phyloP scores from a whole-genome alignment of 1,139 yeast genomes.

The Taphrina flavorubra region DNA sequence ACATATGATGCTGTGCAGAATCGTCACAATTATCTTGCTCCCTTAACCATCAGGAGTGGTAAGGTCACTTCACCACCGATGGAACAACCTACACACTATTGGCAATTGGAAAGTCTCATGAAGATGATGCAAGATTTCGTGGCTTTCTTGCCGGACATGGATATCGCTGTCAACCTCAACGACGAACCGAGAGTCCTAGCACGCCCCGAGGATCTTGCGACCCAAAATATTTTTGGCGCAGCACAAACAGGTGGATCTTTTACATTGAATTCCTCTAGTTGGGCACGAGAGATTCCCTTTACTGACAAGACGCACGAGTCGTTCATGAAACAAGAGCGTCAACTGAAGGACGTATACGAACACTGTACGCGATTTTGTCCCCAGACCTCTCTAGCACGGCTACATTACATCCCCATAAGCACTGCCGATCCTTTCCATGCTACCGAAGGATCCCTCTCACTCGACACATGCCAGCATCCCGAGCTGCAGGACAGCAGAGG shows the following conservation, averaged over 20 bases:
- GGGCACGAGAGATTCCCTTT: constrained; percentile 1
- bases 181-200: constrained; percentile 47
- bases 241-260: background rate
- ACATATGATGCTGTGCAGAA: constrained; percentile 35
- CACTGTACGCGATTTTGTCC: constrained; percentile 14
- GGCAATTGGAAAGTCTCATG: constrained; percentile 38
- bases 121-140: constrained; percentile 43
- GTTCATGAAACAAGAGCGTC: constrained; percentile 1
- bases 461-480: constrained; percentile 45
- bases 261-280: background rate
- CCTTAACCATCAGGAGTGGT: background rate
- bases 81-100: constrained; percentile 23
- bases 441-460: background rate
- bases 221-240: background rate
- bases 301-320: constrained; percentile 6
- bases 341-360: constrained; percentile 1
- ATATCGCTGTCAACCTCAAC: constrained; percentile 45
- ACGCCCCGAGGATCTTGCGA: constrained; percentile 9
- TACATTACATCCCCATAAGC: constrained; percentile 42
- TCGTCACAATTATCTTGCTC: constrained; percentile 2
- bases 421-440: constrained; percentile 41
- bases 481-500: constrained; percentile 45
- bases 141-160: constrained; percentile 47
- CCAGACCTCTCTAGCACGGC: background rate
- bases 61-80: constrained; percentile 18